phyloP scores from a whole-genome alignment of 164 flowering plant genomes.

The Cinnamomum micranthum region DNA sequence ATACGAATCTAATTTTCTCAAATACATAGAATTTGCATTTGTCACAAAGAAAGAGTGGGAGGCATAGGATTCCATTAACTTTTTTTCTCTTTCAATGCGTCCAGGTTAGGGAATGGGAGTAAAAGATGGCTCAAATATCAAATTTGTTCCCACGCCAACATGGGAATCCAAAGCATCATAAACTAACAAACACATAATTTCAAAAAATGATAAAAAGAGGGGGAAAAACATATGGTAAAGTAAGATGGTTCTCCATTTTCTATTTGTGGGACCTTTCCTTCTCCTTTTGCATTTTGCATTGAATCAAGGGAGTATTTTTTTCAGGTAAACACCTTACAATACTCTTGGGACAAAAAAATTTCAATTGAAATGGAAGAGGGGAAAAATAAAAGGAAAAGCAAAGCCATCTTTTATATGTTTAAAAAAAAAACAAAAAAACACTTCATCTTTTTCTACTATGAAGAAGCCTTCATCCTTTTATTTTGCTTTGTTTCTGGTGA shows the following conservation, averaged over 20 bases:
- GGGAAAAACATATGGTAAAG: background rate
- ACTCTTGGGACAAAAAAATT: background rate
- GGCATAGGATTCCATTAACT: slow-evolving; percentile 4
- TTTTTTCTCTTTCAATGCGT: background rate
- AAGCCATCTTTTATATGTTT: background rate
- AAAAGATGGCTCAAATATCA: slow-evolving; percentile 7
- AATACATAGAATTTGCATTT: background rate
- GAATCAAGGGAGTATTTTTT: background rate
- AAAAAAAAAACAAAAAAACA: background rate
- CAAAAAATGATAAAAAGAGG: background rate
- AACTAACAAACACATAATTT: background rate
- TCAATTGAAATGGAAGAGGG: background rate
- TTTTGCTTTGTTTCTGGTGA: background rate
- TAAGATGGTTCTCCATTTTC: background rate
- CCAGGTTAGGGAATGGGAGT: background rate
- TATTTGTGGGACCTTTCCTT: slow-evolving; percentile 1
- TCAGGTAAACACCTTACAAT: background rate
- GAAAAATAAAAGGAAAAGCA: background rate
- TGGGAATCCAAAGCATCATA: slow-evolving; percentile 2
- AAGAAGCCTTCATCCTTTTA: background rate
- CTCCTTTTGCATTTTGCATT: background rate
- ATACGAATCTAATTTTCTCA: background rate
- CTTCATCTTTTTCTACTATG: too few species aligned
- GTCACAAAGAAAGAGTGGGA: background rate
- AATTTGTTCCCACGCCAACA: background rate